Evolutionary conservation across 176 grass and related monocot genomes (phyloP), one percentile per base, ranked within the genome.

Genomic region (Avena insularis): DNA sequence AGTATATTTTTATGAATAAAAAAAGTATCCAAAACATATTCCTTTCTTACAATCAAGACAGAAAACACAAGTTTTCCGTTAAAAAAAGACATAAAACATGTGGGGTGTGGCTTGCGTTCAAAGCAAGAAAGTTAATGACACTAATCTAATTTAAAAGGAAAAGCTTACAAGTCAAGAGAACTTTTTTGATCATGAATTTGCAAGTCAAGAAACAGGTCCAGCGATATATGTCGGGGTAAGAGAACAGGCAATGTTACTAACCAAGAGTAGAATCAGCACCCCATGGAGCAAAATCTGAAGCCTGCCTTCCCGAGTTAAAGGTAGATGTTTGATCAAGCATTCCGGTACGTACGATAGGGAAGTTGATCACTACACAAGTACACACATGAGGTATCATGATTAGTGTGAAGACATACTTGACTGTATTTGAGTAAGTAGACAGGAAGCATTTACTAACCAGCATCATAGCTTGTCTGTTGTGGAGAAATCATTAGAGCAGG

Each of bases 291-390:
- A 79, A 79, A 46, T 43, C 56, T 79, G 77, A 79, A 61, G 36
- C 20, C 61, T 23, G 36, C 40, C 33, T 61, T 60, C 55, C 35
- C 5, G 7, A 61, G 77, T 61, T 45, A 79, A 15, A 60, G 58
- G 20, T 11, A 61, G 77, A 59, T 25, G 12, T 25, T 45, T 36
- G 35, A 61, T 79, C 40, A 79, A 61, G 55, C 12, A 20, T 45
- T 46, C 12, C n/a, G 36, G 12, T 6, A 62, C 0, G 13, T 27
- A 15, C 11, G 40, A 12, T 63, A 62, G 58, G 78, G 63, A 27
- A 80, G 63, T 63, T 80, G 78, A 63, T 62, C 78, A 16, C 78
- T 80, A 47, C 57, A 78, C 29, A 79, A 79, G 36, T 62, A 27
- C 78, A 78, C 53, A 47, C 58, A 62, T 47, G 38, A 80, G 58